Percentiles rank a stretch among this genome's conserved stretches.
Conservation (phyloP, 2,329 filamentous ascomycete genomes). For the Talaromyces verruculosus region DNA sequence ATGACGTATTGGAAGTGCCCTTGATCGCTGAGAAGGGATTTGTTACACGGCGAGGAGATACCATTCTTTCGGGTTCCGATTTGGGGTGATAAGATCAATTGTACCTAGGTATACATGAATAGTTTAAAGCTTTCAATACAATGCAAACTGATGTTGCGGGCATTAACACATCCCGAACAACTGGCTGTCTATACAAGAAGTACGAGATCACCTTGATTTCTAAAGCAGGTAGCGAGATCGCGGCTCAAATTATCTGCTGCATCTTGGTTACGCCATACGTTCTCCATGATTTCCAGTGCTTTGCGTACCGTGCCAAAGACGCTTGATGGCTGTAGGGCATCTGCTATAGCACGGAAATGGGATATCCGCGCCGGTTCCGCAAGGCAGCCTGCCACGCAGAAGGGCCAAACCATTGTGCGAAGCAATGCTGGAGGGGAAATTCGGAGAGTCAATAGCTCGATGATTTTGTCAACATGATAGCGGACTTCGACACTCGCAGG, state of each 20-base stretch:
- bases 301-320: slow-evolving; percentile 31
- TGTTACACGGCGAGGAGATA: neutral
- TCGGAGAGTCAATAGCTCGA: slow-evolving; percentile 2
- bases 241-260: neutral
- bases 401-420: slow-evolving; percentile 34
- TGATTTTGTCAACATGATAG: neutral
- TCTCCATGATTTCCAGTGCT: slow-evolving; percentile 39
- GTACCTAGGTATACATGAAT: neutral
- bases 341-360: slow-evolving; percentile 28
- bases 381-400: slow-evolving; percentile 34
- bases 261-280: slow-evolving; percentile 32
- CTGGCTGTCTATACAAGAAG: slow-evolving; percentile 10
- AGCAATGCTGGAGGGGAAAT: slow-evolving; percentile 27
- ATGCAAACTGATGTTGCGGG: neutral
- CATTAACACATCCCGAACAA: neutral
- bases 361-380: slow-evolving; percentile 24
- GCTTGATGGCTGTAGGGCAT: slow-evolving; percentile 24
- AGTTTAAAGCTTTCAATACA: neutral
- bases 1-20: neutral
- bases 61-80: neutral
- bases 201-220: slow-evolving; percentile 8
- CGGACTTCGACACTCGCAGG: slow-evolving; percentile 9
- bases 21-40: neutral
- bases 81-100: neutral
- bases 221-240: slow-evolving; percentile 14